Base-by-base conservation (phyloP, 2,329 filamentous ascomycete genomes). In the Cryphonectria parasitica region DNA sequence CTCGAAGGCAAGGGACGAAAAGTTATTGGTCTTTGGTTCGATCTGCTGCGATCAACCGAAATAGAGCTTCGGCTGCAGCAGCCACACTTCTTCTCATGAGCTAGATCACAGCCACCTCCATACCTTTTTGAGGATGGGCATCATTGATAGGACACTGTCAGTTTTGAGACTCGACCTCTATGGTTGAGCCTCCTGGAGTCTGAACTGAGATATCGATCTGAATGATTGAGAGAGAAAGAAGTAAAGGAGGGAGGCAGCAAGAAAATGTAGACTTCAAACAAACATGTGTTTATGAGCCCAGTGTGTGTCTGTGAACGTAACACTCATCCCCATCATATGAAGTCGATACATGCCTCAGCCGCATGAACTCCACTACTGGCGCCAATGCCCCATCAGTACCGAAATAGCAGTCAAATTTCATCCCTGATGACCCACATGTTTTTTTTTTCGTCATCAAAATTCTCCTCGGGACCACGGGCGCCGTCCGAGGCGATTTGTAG, bases 1-100 rank as follows among this genome's bases (percentile, higher is more conserved):
- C 52, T 31, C 54, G 62, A 58, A 64, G 11, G 69, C 63, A 64
- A 49, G 62, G 39, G 31, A 69, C 56, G 34, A 72, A 72, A 72
- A 67, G 66, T 71, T 63, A n/a, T 52, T 66, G 41, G 43, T 68
- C 54, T 41, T 68, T 61, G 43, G 61, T 41, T 45, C 56, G 62
- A 56, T 13, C 36, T 54, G 63, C 62, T 64, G 62, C 54, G 41
- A 41, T n/a, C 43, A 61, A 49, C 60, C 54, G 45, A 66, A 54
- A 56, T 49, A 36, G 13, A 41, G 61, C 41, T 17, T 54, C 49
- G 52, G 52, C 43, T 41, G 62, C 66, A 65, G 45, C 25, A 52
- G 13, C 31, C 41, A 15, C 60, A 49, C 62, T 49, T 49, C 19
- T 49, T n/a, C 34, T 19, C 60, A 63, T 70, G 66, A 62, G 56